Percentiles rank a stretch among this genome's conserved stretches.
These are phyloP conservation scores for Phytopythium delawarense DNA, from an alignment of 352 stramenopile genomes.

Conservation along the genomic window DNA sequence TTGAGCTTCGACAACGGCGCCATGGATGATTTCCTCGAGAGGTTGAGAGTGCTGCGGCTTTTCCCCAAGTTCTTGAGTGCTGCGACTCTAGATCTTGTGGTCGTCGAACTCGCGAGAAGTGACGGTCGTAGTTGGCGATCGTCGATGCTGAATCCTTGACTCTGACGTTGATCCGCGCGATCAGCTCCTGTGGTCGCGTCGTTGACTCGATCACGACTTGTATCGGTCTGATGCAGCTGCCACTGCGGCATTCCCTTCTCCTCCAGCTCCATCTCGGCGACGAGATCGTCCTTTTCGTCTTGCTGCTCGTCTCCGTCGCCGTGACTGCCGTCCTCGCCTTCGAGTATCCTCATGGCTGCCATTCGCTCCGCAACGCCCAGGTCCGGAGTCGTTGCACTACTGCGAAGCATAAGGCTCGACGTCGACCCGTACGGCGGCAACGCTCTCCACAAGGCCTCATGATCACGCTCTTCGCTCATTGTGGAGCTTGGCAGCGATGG, in stretches of 20 bases:
- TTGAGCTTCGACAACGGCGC: not conserved
- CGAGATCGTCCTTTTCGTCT: not conserved
- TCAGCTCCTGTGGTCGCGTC: not conserved
- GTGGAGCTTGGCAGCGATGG: conserved; percentile 14
- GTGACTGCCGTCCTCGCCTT: not conserved
- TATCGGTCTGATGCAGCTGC: not conserved
- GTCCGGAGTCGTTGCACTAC: not conserved
- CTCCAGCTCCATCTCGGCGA: not conserved
- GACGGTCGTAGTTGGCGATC: not conserved
- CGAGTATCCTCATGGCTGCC: not conserved
- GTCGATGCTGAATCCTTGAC: not conserved
- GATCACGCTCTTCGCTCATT: not conserved
- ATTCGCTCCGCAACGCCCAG: not conserved
- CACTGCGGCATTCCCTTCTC: not conserved
- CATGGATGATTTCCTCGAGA: not conserved
- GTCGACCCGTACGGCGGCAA: conserved; percentile 7
- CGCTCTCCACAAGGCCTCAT: conserved; percentile 6
- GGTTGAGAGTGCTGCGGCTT: conserved; percentile 2
- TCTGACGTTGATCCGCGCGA: not conserved
- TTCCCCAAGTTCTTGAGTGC: conserved; percentile 7
- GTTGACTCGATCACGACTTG: not conserved
- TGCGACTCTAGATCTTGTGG: not conserved
- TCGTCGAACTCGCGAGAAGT: not conserved
- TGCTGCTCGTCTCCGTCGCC: not conserved
- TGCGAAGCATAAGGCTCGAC: conserved; percentile 1